Evolutionary conservation across 108 stramenopile genomes (phyloP).

Genomic region (Skeletonema potamos): DNA sequence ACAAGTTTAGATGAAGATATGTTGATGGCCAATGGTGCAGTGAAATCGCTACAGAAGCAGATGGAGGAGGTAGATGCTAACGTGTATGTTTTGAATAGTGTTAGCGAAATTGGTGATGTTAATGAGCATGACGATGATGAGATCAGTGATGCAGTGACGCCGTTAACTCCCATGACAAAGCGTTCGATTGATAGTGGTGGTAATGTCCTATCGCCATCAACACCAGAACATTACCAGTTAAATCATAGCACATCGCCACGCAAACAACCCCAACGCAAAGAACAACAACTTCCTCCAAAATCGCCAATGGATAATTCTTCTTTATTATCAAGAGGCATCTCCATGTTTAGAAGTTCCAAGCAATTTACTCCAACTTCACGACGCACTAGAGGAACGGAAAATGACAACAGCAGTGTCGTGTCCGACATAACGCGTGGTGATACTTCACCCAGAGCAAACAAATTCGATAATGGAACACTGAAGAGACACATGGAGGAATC

Average conservation of each 20-base stretch:
- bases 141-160: not conserved
- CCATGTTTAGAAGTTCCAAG: constrained; percentile 6
- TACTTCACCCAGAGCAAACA: constrained; percentile 11
- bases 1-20: not conserved
- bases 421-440: constrained; percentile 30
- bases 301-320: constrained; percentile 16
- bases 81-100: not conserved
- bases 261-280: not conserved
- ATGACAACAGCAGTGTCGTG: constrained; percentile 31
- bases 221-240: too few relatives aligned
- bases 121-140: not conserved
- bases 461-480: constrained; percentile 15
- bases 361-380: not conserved
- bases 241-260: too few relatives aligned
- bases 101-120: not conserved
- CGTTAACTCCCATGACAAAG: not conserved
- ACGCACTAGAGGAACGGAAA: constrained; percentile 7
- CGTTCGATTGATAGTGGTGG: not conserved
- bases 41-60: not conserved
- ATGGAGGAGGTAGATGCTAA: not conserved
- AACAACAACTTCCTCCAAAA: constrained; percentile 5
- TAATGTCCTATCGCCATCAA: not conserved
- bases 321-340: constrained; percentile 19
- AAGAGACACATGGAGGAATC: constrained; percentile 37
- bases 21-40: not conserved